phyloP scores from a whole-genome alignment of 2,329 filamentous ascomycete genomes.

The Fusarium fracticaudum region DNA sequence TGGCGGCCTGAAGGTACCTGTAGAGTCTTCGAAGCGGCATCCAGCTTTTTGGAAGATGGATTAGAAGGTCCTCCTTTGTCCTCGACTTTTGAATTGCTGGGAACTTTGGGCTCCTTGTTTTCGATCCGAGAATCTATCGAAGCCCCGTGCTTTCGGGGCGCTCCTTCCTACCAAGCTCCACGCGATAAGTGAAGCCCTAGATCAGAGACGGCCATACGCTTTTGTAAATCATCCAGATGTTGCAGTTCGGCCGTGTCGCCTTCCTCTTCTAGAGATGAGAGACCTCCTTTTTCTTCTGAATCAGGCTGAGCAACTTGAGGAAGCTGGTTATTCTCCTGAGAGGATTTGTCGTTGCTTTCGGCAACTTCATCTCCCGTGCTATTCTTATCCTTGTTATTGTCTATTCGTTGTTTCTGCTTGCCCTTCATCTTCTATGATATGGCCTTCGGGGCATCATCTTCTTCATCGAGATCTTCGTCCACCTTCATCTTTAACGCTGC shows the following conservation, averaged over 20 bases:
- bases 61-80: background rate
- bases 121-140: background rate
- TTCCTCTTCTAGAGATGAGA: background rate
- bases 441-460: conserved; percentile 45
- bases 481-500: conserved; percentile 57
- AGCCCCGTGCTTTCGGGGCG: background rate
- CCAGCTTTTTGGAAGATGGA: background rate
- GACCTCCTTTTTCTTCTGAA: background rate
- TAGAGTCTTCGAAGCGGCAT: background rate
- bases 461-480: conserved; percentile 52
- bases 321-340: background rate
- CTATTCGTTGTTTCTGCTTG: background rate
- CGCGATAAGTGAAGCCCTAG: too few species aligned
- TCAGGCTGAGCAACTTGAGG: background rate
- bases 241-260: background rate
- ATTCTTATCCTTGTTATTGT: background rate
- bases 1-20: background rate
- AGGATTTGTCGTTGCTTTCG: background rate
- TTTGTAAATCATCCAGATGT: background rate
- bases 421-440: conserved; percentile 47
- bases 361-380: background rate
- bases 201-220: background rate
- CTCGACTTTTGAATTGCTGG: background rate
- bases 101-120: background rate
- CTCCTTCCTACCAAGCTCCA: background rate